A percentile compares a stretch with the other conserved stretches of the same genome.
These are phyloP conservation scores for Nothopassalora personata DNA, from an alignment of 2,329 filamentous ascomycete genomes.

Conservation along the genomic window DNA sequence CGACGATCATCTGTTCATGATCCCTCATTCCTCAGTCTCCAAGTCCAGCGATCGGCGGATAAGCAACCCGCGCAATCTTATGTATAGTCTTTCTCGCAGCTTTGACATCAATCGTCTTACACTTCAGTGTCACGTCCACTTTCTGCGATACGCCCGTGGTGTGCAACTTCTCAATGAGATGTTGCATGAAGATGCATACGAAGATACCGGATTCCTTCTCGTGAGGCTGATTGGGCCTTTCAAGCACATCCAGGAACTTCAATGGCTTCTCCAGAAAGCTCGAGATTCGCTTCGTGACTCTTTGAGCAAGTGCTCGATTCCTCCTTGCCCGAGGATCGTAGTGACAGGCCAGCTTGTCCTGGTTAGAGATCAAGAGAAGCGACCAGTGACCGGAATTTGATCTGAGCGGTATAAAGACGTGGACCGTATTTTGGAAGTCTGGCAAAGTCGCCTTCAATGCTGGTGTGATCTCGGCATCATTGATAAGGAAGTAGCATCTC, in stretches of 20 bases:
- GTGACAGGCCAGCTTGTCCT: slow-evolving; percentile 9
- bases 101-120: slow-evolving; percentile 5
- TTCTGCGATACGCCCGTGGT: slow-evolving; percentile 7
- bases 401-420: slow-evolving; percentile 6
- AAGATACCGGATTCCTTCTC: slow-evolving; percentile 9
- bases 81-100: slow-evolving; percentile 5
- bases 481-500: neutral
- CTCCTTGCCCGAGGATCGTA: slow-evolving; percentile 3
- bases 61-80: slow-evolving; percentile 3
- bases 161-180: slow-evolving; percentile 9
- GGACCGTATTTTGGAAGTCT: neutral
- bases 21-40: neutral
- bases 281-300: neutral
- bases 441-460: slow-evolving; percentile 3
- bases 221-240: neutral
- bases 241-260: slow-evolving; percentile 5
- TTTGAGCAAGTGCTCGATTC: slow-evolving; percentile 1
- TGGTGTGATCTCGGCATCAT: neutral
- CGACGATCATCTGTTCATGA: neutral
- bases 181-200: slow-evolving; percentile 11
- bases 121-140: slow-evolving; percentile 4
- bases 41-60: neutral
- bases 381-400: slow-evolving; percentile 5
- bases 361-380: slow-evolving; percentile 6
- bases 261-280: neutral